phyloP scores from a whole-genome alignment of 257 asterid genomes.

The Thymus mandschuricus region DNA sequence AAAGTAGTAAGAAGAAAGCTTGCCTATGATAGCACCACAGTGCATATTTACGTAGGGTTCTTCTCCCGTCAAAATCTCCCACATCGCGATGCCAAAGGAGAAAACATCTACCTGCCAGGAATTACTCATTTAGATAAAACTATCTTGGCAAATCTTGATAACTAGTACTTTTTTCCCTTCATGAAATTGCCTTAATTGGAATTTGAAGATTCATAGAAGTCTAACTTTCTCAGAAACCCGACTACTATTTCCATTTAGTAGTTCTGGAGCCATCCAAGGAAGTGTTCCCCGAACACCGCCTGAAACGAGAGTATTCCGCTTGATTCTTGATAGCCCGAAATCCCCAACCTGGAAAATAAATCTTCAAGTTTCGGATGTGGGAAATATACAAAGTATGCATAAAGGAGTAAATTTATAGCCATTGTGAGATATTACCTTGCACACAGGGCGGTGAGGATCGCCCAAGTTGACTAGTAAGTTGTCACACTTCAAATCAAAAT shows the following conservation, averaged over 20 bases:
- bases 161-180: neutral
- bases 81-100: constrained; percentile 83
- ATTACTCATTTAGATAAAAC: neutral
- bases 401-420: neutral
- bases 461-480: constrained; percentile 90
- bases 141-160: neutral
- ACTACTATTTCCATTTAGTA: constrained; percentile 66
- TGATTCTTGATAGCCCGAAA: constrained; percentile 86
- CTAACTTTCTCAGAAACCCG: constrained; percentile 83
- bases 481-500: constrained; percentile 89
- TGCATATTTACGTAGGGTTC: constrained; percentile 87
- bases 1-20: neutral
- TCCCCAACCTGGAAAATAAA: constrained; percentile 68
- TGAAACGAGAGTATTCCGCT: constrained; percentile 77
- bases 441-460: constrained; percentile 82
- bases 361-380: neutral
- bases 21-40: constrained; percentile 92
- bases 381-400: neutral
- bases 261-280: constrained; percentile 99
- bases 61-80: constrained; percentile 90
- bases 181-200: constrained; percentile 1
- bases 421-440: constrained; percentile 60
- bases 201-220: constrained; percentile 9
- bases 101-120: constrained; percentile 77
- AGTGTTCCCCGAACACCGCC: constrained; percentile 94